Evolutionary conservation across 306 rosid genomes (phyloP).

Genomic region (Lotus japonicus): DNA sequence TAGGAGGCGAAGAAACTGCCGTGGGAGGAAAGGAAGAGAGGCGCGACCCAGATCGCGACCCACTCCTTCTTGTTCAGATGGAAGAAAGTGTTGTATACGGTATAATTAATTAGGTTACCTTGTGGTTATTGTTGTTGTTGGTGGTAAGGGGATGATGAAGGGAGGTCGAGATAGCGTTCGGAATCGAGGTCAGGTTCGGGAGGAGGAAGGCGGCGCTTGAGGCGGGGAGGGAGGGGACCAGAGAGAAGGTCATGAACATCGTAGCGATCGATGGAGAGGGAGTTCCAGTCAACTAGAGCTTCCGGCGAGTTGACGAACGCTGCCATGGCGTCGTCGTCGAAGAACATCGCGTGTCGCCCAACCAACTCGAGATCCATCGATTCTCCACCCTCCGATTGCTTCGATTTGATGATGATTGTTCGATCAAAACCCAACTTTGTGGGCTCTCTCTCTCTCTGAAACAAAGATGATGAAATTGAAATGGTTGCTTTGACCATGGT

Average conservation of each 20-base stretch:
- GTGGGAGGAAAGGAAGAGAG: too few relatives aligned
- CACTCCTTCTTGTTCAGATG: too few relatives aligned
- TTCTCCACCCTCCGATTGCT: background rate
- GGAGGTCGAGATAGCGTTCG: conserved; percentile 74
- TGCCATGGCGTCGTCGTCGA: conserved; percentile 77
- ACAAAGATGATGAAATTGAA: background rate
- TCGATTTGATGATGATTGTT: too few relatives aligned
- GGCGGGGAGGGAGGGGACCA: conserved; percentile 58
- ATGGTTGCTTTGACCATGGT: background rate
- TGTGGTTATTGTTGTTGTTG: conserved; percentile 26
- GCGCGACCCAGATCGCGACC: too few relatives aligned
- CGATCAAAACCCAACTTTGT: too few relatives aligned
- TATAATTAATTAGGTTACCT: too few relatives aligned
- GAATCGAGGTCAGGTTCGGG: conserved; percentile 47
- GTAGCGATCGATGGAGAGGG: conserved; percentile 84
- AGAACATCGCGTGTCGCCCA: conserved; percentile 74
- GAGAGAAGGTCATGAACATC: conserved; percentile 86
- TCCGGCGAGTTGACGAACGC: conserved; percentile 64
- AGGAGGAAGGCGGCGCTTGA: conserved; percentile 44
- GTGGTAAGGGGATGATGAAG: conserved; percentile 26
- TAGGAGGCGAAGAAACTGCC: too few relatives aligned
- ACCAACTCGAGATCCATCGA: conserved; percentile 67
- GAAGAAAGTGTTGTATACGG: too few relatives aligned
- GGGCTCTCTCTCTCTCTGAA: too few relatives aligned
- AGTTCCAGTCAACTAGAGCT: conserved; percentile 83